These are phyloP conservation scores for Kazachstania taianensis DNA, from an alignment of 805 yeast species.

Conservation along the genomic window DNA sequence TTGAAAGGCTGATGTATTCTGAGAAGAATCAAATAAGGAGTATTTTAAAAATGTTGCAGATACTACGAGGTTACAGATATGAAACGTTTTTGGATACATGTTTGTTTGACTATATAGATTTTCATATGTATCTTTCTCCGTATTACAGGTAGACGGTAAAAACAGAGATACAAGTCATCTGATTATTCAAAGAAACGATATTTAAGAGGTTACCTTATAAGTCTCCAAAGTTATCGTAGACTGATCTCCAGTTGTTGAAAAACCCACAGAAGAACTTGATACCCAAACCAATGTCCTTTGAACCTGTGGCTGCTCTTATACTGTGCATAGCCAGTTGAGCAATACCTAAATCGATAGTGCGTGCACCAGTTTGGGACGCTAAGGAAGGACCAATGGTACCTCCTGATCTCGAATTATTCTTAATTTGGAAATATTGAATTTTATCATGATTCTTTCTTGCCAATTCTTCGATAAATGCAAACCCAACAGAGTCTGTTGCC, in stretches of 20 bases:
- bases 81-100: too few relatives aligned
- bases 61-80: too few relatives aligned
- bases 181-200: background rate
- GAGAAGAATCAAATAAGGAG: too few relatives aligned
- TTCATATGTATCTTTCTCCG: too few relatives aligned
- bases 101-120: background rate
- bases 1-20: too few relatives aligned
- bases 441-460: slow-evolving; percentile 55
- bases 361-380: slow-evolving; percentile 55
- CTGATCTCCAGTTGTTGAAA: slow-evolving; percentile 55
- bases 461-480: slow-evolving; percentile 58
- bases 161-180: background rate
- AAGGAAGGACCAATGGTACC: slow-evolving; percentile 80
- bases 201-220: slow-evolving; percentile 25
- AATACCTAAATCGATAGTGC: slow-evolving; percentile 73
- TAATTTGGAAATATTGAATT: slow-evolving; percentile 74
- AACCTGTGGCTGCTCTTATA: slow-evolving; percentile 71
- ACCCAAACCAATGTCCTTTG: slow-evolving; percentile 67
- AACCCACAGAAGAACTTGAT: slow-evolving; percentile 63
- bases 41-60: too few relatives aligned
- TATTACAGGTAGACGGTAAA: too few relatives aligned
- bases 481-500: slow-evolving; percentile 72
- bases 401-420: slow-evolving; percentile 78
- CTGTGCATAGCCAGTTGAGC: slow-evolving; percentile 83
- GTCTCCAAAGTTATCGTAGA: slow-evolving; percentile 43